These are phyloP conservation scores for Sherardia arvensis DNA, from an alignment of 257 asterid species.

Conservation along the genomic window DNA sequence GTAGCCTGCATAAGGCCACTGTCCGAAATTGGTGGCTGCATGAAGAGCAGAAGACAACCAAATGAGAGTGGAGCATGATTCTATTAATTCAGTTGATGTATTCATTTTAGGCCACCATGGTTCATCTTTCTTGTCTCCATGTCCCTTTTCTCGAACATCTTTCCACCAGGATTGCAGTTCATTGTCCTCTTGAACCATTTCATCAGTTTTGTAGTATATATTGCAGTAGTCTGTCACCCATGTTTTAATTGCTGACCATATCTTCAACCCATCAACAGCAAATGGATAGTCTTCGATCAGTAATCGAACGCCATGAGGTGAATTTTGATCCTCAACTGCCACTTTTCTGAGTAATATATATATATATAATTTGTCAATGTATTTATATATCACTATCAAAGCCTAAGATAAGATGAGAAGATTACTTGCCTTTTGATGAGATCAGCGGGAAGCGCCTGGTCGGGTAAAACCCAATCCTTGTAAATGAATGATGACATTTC, in stretches of 20 bases:
- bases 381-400: background rate
- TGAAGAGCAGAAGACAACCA: constrained; percentile 85
- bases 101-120: constrained; percentile 19
- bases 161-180: constrained; percentile 9
- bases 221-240: constrained; percentile 41
- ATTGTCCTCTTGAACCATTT: background rate
- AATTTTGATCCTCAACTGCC: constrained; percentile 49
- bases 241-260: constrained; percentile 62
- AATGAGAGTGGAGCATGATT: constrained; percentile 58
- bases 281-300: constrained; percentile 68
- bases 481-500: constrained; percentile 58
- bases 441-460: constrained; percentile 70
- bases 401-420: background rate
- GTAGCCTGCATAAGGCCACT: constrained; percentile 68
- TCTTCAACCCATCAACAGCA: constrained; percentile 73
- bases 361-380: background rate
- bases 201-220: background rate
- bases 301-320: constrained; percentile 51
- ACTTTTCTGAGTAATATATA: constrained; percentile 45
- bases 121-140: constrained; percentile 4
- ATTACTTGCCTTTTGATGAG: constrained; percentile 49
- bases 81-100: constrained; percentile 37
- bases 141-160: background rate
- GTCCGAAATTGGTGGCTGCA: constrained; percentile 72
- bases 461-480: constrained; percentile 60